Percentiles rank a stretch among this genome's conserved stretches.
Conservation (phyloP, 2,329 filamentous ascomycete genomes). For the Botrytis sinoallii region DNA sequence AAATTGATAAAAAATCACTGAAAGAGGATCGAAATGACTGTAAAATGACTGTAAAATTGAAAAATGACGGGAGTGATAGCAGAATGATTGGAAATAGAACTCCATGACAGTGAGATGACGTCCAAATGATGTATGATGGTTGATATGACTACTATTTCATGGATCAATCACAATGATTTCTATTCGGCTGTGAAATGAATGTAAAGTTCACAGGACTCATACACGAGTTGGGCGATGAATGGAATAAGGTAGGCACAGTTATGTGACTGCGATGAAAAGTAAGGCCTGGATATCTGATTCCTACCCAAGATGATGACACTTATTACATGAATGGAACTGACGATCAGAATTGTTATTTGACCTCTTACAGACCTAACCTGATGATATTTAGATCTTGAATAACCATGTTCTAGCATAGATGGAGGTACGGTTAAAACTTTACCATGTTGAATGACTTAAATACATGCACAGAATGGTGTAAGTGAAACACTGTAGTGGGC, state of each 20-base stretch:
- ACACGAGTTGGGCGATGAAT: too few relatives aligned
- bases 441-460: neutral
- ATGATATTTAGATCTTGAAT: neutral
- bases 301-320: neutral
- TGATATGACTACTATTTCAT: neutral
- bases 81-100: neutral
- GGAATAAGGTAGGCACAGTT: neutral
- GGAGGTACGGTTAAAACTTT: neutral
- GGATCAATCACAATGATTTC: neutral
- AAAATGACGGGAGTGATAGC: neutral
- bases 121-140: neutral
- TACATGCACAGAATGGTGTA: neutral
- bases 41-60: neutral
- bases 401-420: neutral
- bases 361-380: neutral
- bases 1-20: neutral
- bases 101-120: neutral
- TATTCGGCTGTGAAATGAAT: neutral
- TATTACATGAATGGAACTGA: neutral
- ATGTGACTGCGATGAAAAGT: neutral
- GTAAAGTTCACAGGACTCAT: neutral
- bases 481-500: neutral
- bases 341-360: too few relatives aligned
- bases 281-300: accelerated
- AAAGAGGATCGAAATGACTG: neutral